Evolutionary conservation across 441 rosid genomes (phyloP).

Genomic region (Populus hybrid): DNA sequence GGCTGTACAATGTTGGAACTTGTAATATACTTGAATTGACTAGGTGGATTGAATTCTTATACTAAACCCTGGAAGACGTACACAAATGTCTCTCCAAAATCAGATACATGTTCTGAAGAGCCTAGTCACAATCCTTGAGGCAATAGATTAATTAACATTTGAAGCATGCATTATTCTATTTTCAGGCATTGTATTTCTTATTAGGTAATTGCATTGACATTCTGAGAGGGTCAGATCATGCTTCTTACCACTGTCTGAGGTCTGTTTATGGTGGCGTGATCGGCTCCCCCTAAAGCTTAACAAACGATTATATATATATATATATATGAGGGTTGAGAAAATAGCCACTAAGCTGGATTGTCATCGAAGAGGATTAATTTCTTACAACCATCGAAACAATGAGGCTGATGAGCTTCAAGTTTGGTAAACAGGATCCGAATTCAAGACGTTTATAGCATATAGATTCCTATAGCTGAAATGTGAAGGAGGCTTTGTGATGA

Average conservation of each 20-base stretch:
- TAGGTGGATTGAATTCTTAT: conserved; percentile 5
- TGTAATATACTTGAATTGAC: conserved; percentile 33
- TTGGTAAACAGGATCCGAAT: too few relatives aligned
- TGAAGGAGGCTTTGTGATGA: too few relatives aligned
- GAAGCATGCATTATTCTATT: too few relatives aligned
- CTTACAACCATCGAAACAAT: too few relatives aligned
- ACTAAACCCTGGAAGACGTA: neutral
- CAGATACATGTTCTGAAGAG: conserved; percentile 1
- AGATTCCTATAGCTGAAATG: too few relatives aligned
- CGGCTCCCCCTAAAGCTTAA: neutral
- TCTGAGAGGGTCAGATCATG: neutral
- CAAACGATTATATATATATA: too few relatives aligned
- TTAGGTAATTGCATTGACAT: neutral
- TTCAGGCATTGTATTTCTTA: neutral
- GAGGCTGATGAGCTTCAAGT: too few relatives aligned
- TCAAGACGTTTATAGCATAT: too few relatives aligned
- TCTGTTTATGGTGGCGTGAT: neutral
- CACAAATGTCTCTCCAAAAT: conserved; percentile 2
- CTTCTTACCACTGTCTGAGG: neutral
- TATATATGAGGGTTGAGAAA: too few relatives aligned
- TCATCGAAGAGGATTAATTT: too few relatives aligned
- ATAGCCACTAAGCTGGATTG: too few relatives aligned
- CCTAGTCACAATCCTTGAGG: neutral
- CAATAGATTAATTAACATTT: neutral
- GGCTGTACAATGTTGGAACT: conserved; percentile 14